Base-by-base conservation (phyloP, 1,284 basidiomycete species). In the Leccinum subrobustum region DNA sequence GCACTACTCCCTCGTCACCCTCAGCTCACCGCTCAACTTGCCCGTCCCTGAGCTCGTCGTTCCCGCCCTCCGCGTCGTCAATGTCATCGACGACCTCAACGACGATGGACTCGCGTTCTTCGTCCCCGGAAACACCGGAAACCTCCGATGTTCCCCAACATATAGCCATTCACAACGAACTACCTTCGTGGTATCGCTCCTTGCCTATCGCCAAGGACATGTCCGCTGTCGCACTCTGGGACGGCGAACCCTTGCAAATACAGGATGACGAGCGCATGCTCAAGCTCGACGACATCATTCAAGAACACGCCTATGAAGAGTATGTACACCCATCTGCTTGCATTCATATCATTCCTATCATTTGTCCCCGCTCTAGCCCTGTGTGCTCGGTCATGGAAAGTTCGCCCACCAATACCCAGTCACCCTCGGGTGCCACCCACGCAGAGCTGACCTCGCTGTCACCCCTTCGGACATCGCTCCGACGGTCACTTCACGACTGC, bases 301-400 rank as follows among this genome's bases (percentile, higher is more conserved):
- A 89, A 65, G 82, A 85, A 62, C 82, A 86, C 67, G 84, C 83
- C 27, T 89, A 87, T 69, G 86, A 89, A 64, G 87, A 90, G 89
- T 91, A 71, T 65, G 86, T 52, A 27, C 33, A 42, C 51, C 33
- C 58, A 35, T 47, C 6, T 39, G 1, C 47, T 29, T 29, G 16
- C 18, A 16, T 53, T 50, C 4, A 35, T 42, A 18, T 16, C 18
- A 29, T 54, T 64, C 47, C 61, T 51, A 51, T 60, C 54, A 48
- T n/a, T 11, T 20, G 1, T 47, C 54, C 4, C 44, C 12, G n/a
- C 53, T 53, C 12, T 35, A 76, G 71, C 35, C 65, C 69, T 37
- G 52, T 62, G 2, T 69, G 63, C 33, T 69, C 64, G n/a, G 56
- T 61, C 29, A 54, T 61, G 35, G 72, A 75, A 48, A 61, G 31